Percentiles rank a stretch among this genome's conserved stretches.
Evolutionary conservation across 2,329 filamentous ascomycete genomes (phyloP).

Genomic region (Alternaria arbusti): DNA sequence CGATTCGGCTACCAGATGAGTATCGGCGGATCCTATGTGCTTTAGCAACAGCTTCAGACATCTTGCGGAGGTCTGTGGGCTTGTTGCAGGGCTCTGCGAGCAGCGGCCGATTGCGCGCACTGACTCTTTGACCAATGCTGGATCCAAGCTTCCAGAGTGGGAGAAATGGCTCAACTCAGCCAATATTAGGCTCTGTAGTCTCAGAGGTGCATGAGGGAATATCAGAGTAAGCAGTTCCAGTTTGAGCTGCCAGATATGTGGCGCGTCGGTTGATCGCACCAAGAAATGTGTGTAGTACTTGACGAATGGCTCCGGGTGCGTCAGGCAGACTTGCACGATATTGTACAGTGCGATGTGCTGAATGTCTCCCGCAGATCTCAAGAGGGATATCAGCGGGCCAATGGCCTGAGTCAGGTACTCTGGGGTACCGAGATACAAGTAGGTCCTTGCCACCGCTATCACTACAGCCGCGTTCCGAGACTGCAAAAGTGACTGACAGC

Average conservation of each 20-base stretch:
- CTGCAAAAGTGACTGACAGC: slow-evolving; percentile 82
- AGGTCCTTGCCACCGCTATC: slow-evolving; percentile 83
- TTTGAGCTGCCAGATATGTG: slow-evolving; percentile 88
- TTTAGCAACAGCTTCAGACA: slow-evolving; percentile 83
- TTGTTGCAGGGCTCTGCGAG: slow-evolving; percentile 67
- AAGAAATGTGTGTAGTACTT: slow-evolving; percentile 90
- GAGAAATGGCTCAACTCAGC: slow-evolving; percentile 96
- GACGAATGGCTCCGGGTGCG: slow-evolving; percentile 79
- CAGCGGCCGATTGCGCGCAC: slow-evolving; percentile 93
- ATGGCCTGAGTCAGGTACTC: slow-evolving; percentile 77
- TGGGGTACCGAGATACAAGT: slow-evolving; percentile 80
- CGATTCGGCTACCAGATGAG: slow-evolving; percentile 87
- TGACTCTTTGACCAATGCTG: slow-evolving; percentile 81
- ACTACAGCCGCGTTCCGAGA: slow-evolving; percentile 94
- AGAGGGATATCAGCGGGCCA: slow-evolving; percentile 83
- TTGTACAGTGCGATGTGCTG: slow-evolving; percentile 92
- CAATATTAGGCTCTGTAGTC: slow-evolving; percentile 84
- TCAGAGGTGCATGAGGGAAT: slow-evolving; percentile 79
- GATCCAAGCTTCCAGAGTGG: slow-evolving; percentile 80
- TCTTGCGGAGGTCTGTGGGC: slow-evolving; percentile 63
- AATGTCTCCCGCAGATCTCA: slow-evolving; percentile 85
- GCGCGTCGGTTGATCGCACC: slow-evolving; percentile 77
- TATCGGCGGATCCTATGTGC: slow-evolving; percentile 87
- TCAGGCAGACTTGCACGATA: slow-evolving; percentile 88
- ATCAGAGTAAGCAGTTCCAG: slow-evolving; percentile 89